A percentile compares a stretch with the other conserved stretches of the same genome.
Conservation (phyloP, 164 flowering plant genomes). For the Aristolochia californica region DNA sequence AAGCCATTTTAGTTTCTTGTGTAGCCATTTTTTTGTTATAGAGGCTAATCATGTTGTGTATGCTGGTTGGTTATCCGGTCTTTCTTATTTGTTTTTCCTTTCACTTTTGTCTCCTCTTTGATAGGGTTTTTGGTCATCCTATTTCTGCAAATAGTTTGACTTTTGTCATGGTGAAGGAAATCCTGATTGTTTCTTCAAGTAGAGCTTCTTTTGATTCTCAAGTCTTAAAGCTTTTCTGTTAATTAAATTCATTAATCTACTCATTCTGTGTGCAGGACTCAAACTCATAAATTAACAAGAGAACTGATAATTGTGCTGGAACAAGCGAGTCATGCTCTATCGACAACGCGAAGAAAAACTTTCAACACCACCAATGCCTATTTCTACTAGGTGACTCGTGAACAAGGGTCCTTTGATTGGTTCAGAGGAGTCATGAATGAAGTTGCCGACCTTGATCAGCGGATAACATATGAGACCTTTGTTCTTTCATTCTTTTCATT, state of each 20-base stretch:
- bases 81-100: too few relatives aligned
- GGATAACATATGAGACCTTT: slow-evolving; percentile 31
- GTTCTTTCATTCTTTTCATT: not conserved
- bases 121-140: slow-evolving; percentile 1
- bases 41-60: slow-evolving; percentile 46
- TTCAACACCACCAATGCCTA: slow-evolving; percentile 91
- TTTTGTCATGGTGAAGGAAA: too few relatives aligned
- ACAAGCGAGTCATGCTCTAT: slow-evolving; percentile 26
- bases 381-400: slow-evolving; percentile 98
- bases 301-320: slow-evolving; percentile 39
- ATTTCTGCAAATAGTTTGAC: too few relatives aligned
- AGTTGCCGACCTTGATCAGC: slow-evolving; percentile 85
- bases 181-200: too few relatives aligned
- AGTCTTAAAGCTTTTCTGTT: too few relatives aligned
- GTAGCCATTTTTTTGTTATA: too few relatives aligned
- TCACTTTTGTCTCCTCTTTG: slow-evolving; percentile 27
- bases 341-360: slow-evolving; percentile 39
- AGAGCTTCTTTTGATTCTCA: too few relatives aligned
- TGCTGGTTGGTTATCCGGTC: too few relatives aligned
- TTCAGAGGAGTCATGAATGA: slow-evolving; percentile 99
- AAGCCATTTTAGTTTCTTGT: slow-evolving; percentile 61
- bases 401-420: slow-evolving; percentile 99
- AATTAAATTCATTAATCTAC: not conserved
- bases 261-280: slow-evolving; percentile 37
- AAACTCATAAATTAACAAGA: slow-evolving; percentile 31